phyloP scores from a whole-genome alignment of 495 filamentous ascomycete genomes.

The Neurospora pannonica region DNA sequence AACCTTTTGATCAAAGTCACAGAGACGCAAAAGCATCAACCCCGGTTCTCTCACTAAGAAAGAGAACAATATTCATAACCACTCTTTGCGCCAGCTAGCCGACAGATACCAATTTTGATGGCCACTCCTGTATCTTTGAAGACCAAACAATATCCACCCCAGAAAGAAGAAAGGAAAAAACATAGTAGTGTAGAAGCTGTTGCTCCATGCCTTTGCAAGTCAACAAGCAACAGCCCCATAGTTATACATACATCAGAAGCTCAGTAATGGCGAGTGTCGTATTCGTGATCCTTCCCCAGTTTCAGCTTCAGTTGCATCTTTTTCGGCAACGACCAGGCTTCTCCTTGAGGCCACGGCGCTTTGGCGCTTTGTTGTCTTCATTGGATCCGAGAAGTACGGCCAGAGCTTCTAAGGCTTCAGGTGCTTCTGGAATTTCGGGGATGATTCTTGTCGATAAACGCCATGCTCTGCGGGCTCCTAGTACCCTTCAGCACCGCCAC shows the following conservation, averaged over 20 bases:
- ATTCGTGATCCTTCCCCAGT: neutral
- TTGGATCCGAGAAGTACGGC: neutral
- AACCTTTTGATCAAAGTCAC: neutral
- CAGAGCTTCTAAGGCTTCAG: neutral
- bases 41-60: neutral
- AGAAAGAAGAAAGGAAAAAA: neutral
- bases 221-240: neutral
- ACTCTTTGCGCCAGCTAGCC: neutral
- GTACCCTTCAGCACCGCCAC: constrained; percentile 39
- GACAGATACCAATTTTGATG: neutral
- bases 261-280: neutral
- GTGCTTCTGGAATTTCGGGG: neutral
- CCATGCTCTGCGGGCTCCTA: neutral
- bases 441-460: neutral
- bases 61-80: neutral
- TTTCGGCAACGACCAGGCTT: neutral
- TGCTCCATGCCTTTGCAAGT: neutral
- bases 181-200: neutral
- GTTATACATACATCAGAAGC: neutral
- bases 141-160: neutral
- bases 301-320: neutral
- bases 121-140: neutral
- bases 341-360: neutral
- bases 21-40: neutral
- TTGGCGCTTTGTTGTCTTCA: neutral